Evolutionary conservation across 768 basidiomycete species (phyloP).

Genomic region (Holtermanniella nyarrowii): DNA sequence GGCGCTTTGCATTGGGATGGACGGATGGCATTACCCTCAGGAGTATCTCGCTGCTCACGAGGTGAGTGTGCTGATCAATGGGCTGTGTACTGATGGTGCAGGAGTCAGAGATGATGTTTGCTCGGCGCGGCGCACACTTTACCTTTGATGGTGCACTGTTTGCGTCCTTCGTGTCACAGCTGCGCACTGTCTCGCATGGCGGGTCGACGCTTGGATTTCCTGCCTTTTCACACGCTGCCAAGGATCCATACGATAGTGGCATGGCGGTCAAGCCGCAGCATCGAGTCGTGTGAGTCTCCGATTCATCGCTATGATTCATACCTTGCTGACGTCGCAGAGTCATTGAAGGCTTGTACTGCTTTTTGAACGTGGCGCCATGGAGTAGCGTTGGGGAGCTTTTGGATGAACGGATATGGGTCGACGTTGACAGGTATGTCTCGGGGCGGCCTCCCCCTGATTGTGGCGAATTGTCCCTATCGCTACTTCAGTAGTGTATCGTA

Average conservation of each 20-base stretch:
- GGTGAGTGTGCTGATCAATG: slow-evolving; percentile 16
- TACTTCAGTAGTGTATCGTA: not conserved
- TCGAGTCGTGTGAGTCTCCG: slow-evolving; percentile 46
- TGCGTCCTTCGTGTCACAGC: slow-evolving; percentile 53
- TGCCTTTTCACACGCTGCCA: slow-evolving; percentile 75
- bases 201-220: slow-evolving; percentile 51
- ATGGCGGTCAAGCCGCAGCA: slow-evolving; percentile 54
- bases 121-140: slow-evolving; percentile 61
- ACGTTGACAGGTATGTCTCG: slow-evolving; percentile 46
- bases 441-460: too few relatives aligned
- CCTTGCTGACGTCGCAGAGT: slow-evolving; percentile 44
- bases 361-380: slow-evolving; percentile 69
- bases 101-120: not conserved
- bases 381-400: slow-evolving; percentile 52
- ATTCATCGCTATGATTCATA: not conserved
- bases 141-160: slow-evolving; percentile 76
- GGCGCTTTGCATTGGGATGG: slow-evolving; percentile 65
- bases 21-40: slow-evolving; percentile 86
- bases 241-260: slow-evolving; percentile 64
- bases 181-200: slow-evolving; percentile 45
- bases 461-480: too few relatives aligned
- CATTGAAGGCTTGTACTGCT: slow-evolving; percentile 81
- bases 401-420: slow-evolving; percentile 70
- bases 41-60: slow-evolving; percentile 55
- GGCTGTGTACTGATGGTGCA: not conserved